These are phyloP conservation scores for Lablab purpureus DNA, from an alignment of 306 rosid species.

Conservation along the genomic window DNA sequence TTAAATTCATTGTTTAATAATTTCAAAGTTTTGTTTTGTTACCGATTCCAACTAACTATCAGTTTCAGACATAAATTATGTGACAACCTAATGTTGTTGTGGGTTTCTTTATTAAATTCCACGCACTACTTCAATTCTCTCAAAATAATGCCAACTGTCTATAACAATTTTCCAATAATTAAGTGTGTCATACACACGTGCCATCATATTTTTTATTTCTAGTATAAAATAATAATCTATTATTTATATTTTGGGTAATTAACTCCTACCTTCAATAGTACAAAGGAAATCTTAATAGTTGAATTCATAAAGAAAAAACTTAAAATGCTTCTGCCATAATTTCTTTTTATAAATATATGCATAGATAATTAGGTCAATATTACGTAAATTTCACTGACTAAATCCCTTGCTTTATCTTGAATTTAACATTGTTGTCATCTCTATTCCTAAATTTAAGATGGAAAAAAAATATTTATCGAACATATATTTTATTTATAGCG, in stretches of 20 bases:
- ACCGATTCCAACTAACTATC: background rate
- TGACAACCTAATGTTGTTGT: slow-evolving; percentile 17
- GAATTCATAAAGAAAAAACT: background rate
- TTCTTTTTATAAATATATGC: too few species aligned
- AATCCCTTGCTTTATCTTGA: too few species aligned
- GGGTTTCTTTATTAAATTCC: slow-evolving; percentile 9
- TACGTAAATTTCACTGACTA: background rate
- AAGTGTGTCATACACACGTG: background rate
- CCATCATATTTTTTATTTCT: background rate
- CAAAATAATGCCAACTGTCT: background rate
- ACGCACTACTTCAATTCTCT: background rate
- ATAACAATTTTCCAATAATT: background rate
- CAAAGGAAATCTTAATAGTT: background rate
- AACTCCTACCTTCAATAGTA: background rate
- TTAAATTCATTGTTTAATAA: background rate
- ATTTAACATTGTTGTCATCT: too few species aligned
- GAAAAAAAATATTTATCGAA: too few species aligned
- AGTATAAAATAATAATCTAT: background rate
- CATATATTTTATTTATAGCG: too few species aligned
- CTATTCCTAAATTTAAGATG: too few species aligned
- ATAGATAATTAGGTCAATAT: too few species aligned
- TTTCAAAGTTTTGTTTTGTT: background rate
- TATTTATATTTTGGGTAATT: background rate
- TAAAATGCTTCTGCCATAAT: too few species aligned
- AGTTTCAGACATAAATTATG: slow-evolving; percentile 35